Evolutionary conservation across 2,329 filamentous ascomycete species (phyloP).

Genomic region (Fusarium irregulare): DNA sequence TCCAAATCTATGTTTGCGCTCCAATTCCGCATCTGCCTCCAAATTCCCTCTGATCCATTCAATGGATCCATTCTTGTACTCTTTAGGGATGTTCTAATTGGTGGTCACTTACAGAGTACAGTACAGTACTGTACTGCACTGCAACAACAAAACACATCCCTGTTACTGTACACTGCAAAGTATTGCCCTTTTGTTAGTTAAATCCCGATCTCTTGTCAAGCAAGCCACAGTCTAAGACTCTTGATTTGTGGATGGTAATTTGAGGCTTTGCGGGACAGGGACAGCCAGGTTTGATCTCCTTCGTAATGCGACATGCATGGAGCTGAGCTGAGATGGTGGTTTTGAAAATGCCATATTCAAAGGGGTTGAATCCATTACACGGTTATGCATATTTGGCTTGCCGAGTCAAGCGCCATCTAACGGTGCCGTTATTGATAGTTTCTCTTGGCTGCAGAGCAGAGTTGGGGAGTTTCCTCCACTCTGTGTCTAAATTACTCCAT

Average conservation of each 20-base stretch:
- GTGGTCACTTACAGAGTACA: conserved; percentile 3
- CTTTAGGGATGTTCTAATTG: not conserved
- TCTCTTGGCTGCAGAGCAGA: conserved; percentile 4
- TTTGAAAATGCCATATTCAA: conserved; percentile 2
- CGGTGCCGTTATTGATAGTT: conserved; percentile 3
- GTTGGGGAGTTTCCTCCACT: conserved; percentile 17
- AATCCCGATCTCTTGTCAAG: conserved; percentile 8
- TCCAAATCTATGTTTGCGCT: not conserved
- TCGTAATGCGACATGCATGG: not conserved
- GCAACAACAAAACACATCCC: not conserved
- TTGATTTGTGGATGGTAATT: not conserved
- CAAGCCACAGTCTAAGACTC: conserved; percentile 21
- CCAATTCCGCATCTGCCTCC: conserved; percentile 16
- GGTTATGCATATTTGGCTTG: not conserved
- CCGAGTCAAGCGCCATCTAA: conserved; percentile 17
- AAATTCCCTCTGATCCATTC: not conserved
- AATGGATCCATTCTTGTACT: not conserved
- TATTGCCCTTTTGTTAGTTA: conserved; percentile 14
- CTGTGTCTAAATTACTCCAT: conserved; percentile 16
- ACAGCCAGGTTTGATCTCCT: not conserved
- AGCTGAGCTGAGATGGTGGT: not conserved
- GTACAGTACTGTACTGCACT: not conserved
- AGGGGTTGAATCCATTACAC: not conserved
- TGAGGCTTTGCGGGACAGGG: not conserved
- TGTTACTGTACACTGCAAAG: not conserved